These are phyloP conservation scores for Aspergillus japonicus DNA, from an alignment of 2,329 filamentous ascomycete species.

Conservation along the genomic window DNA sequence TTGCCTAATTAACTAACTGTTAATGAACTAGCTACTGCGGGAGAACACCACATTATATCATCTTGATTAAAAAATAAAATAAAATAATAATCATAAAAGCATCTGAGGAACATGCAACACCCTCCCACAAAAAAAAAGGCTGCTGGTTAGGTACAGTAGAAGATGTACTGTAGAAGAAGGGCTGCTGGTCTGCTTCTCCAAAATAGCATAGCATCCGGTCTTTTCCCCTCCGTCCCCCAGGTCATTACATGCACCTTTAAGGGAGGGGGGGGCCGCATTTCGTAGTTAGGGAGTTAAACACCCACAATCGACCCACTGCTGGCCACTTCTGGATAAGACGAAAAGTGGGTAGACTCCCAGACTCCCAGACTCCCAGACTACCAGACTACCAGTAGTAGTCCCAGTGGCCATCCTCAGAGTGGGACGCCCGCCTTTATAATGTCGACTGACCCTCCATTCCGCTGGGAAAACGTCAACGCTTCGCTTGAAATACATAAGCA, in stretches of 20 bases:
- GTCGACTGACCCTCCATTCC: slow-evolving; percentile 29
- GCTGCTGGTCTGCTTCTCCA: not conserved
- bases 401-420: slow-evolving; percentile 26
- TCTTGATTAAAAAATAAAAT: not conserved
- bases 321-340: slow-evolving; percentile 27
- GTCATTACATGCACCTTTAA: slow-evolving; percentile 13
- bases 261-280: not conserved
- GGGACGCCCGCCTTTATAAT: slow-evolving; percentile 35
- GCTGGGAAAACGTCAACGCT: slow-evolving; percentile 13
- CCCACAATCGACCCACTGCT: slow-evolving; percentile 35
- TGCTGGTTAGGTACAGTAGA: too few relatives aligned
- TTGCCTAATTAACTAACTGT: too few relatives aligned
- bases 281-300: slow-evolving; percentile 21
- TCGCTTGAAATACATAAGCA: slow-evolving; percentile 9
- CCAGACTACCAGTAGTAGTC: too few relatives aligned
- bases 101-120: not conserved
- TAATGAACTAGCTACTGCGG: not conserved
- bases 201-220: not conserved
- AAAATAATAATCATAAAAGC: not conserved
- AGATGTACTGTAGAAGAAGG: not conserved
- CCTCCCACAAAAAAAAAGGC: too few relatives aligned
- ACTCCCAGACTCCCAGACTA: too few relatives aligned
- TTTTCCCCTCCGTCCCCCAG: slow-evolving; percentile 4
- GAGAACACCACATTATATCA: not conserved
- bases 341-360: slow-evolving; percentile 29